Conservation (phyloP, 208 protist genomes). For the Trypanosoma conorhini region DNA sequence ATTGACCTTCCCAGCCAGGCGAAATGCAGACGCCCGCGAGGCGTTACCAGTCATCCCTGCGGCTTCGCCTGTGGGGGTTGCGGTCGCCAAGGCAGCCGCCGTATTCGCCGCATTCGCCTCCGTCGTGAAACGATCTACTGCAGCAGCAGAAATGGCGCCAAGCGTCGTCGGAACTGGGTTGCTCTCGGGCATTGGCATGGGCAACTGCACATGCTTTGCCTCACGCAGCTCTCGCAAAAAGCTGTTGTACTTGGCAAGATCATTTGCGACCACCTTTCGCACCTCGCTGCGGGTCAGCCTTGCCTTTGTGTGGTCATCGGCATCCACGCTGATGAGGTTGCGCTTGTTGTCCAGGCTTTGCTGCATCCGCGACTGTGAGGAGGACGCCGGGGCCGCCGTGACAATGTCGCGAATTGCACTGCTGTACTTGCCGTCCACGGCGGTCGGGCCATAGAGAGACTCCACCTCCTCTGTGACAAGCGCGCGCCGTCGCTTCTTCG, state of each 20-base stretch:
- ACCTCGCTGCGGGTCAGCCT: slow-evolving; percentile 60
- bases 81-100: not conserved
- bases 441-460: slow-evolving; percentile 55
- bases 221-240: slow-evolving; percentile 67
- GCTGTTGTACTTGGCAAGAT: slow-evolving; percentile 78
- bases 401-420: slow-evolving; percentile 53
- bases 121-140: slow-evolving; percentile 24
- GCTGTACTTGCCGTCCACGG: slow-evolving; percentile 41
- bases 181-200: slow-evolving; percentile 71
- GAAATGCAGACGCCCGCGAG: slow-evolving; percentile 38
- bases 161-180: slow-evolving; percentile 67
- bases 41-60: slow-evolving; percentile 11
- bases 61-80: not conserved
- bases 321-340: slow-evolving; percentile 73
- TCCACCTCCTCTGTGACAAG: slow-evolving; percentile 44
- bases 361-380: slow-evolving; percentile 39
- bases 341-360: slow-evolving; percentile 61
- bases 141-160: slow-evolving; percentile 69
- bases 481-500: slow-evolving; percentile 37
- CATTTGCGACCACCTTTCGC: slow-evolving; percentile 58
- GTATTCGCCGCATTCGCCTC: not conserved
- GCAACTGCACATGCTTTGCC: slow-evolving; percentile 78
- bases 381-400: slow-evolving; percentile 14
- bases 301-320: slow-evolving; percentile 72
- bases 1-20: slow-evolving; percentile 58